Percentiles rank a stretch among this genome's conserved stretches.
Conservation (phyloP, 176 grass and related monocot genomes). For the Raddia distichophylla region DNA sequence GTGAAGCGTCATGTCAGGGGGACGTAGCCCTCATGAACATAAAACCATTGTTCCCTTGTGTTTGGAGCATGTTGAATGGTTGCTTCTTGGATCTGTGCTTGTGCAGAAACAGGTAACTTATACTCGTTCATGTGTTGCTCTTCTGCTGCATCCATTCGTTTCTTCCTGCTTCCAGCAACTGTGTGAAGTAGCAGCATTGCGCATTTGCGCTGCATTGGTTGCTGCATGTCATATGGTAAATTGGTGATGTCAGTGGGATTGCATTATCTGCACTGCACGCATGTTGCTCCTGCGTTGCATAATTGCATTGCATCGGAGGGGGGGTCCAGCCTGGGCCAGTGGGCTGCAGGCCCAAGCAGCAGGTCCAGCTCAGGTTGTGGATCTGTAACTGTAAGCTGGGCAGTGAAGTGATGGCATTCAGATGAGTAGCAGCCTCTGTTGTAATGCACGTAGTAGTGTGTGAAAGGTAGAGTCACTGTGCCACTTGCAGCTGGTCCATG, state of each 20-base stretch:
- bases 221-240: background rate
- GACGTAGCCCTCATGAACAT: background rate
- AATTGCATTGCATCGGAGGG: background rate
- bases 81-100: background rate
- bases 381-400: background rate
- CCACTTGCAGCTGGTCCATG: slow-evolving; percentile 3
- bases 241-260: background rate
- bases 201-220: background rate
- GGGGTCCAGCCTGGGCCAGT: too few relatives aligned
- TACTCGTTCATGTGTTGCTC: background rate
- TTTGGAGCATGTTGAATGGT: slow-evolving; percentile 22
- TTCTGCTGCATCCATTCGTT: background rate
- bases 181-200: background rate
- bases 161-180: background rate
- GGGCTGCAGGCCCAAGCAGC: too few relatives aligned
- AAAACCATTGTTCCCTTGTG: background rate
- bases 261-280: background rate
- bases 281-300: background rate
- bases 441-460: too few relatives aligned
- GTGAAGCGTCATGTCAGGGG: background rate
- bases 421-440: background rate
- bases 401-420: background rate
- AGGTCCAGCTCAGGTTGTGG: background rate
- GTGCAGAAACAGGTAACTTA: background rate
- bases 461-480: background rate